phyloP scores from a whole-genome alignment of 2,329 filamentous ascomycete species.

The Neonectria faginata region DNA sequence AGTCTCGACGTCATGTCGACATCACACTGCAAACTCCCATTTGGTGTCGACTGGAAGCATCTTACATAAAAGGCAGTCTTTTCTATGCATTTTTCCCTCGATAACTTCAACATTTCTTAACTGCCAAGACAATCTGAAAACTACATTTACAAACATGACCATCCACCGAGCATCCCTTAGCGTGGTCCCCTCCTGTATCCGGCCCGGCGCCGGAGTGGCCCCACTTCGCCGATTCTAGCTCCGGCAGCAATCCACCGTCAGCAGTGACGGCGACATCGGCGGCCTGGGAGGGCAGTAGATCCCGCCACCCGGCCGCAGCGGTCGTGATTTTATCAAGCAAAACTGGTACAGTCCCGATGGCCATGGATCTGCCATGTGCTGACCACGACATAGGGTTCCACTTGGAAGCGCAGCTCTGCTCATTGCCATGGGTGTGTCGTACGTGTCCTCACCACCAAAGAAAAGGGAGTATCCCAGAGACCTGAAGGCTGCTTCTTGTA shows the following conservation, averaged over 20 bases:
- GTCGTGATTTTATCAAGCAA: conserved; percentile 4
- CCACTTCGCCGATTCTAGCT: conserved; percentile 22
- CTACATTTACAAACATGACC: conserved; percentile 10
- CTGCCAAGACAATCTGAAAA: background rate
- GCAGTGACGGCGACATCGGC: conserved; percentile 18
- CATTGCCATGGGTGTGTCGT: conserved; percentile 9
- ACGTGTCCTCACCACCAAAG: conserved; percentile 14
- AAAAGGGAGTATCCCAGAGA: conserved; percentile 9
- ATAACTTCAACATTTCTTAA: background rate
- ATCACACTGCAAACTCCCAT: conserved; percentile 13
- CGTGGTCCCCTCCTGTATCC: conserved; percentile 16
- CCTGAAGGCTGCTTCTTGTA: conserved; percentile 15
- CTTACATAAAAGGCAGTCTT: conserved; percentile 1
- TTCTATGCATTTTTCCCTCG: background rate
- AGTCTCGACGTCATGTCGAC: conserved; percentile 17
- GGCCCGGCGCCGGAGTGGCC: conserved; percentile 10
- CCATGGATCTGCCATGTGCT: background rate
- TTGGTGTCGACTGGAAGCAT: background rate
- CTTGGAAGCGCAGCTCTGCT: conserved; percentile 14
- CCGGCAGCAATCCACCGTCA: conserved; percentile 21
- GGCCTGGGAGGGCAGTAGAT: conserved; percentile 16
- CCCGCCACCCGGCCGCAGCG: conserved; percentile 11
- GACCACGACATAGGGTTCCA: conserved; percentile 1
- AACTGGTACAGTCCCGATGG: conserved; percentile 16
- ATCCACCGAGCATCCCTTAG: conserved; percentile 7